Evolutionary conservation across 2,329 filamentous ascomycete genomes (phyloP).

Genomic region (Apiospora rasikravindrae): DNA sequence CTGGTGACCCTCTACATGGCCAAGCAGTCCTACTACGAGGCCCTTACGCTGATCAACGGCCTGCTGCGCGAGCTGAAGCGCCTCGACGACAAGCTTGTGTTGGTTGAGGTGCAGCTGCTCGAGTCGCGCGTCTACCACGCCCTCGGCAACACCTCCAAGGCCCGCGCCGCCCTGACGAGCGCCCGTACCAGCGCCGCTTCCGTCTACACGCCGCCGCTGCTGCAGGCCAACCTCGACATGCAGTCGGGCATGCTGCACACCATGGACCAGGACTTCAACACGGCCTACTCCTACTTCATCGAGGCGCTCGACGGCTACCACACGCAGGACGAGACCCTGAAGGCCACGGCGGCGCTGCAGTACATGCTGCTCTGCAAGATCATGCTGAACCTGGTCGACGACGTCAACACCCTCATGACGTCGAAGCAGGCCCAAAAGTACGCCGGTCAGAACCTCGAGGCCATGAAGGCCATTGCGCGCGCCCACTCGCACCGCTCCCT

Average conservation of each 20-base stretch:
- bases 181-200: constrained; percentile 94
- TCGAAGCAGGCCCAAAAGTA: constrained; percentile 98
- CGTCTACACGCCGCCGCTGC: constrained; percentile 92
- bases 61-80: constrained; percentile 97
- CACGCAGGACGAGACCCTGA: constrained; percentile 82
- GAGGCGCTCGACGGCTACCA: constrained; percentile 98
- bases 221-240: constrained; percentile 98
- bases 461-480: constrained; percentile 97
- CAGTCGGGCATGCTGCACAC: constrained; percentile 99
- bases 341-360: constrained; percentile 96
- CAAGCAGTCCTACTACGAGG: constrained; percentile 97
- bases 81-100: constrained; percentile 95
- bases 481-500: constrained; percentile 94
- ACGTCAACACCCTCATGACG: constrained; percentile 92
- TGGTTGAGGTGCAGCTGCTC: constrained; percentile 96
- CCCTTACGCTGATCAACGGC: constrained; percentile 93
- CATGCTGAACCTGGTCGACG: constrained; percentile 96
- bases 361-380: constrained; percentile 99
- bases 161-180: constrained; percentile 90
- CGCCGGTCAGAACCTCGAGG: constrained; percentile 92
- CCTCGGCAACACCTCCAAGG: constrained; percentile 94
- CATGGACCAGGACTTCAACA: constrained; percentile 99
- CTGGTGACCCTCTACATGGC: constrained; percentile 94
- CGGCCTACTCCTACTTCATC: constrained; percentile 98
- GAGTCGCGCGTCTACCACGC: constrained; percentile 98